Percentiles rank a stretch among this genome's conserved stretches.
Conservation (phyloP, 305 asterid genomes). For the Fraxinus paxiana region DNA sequence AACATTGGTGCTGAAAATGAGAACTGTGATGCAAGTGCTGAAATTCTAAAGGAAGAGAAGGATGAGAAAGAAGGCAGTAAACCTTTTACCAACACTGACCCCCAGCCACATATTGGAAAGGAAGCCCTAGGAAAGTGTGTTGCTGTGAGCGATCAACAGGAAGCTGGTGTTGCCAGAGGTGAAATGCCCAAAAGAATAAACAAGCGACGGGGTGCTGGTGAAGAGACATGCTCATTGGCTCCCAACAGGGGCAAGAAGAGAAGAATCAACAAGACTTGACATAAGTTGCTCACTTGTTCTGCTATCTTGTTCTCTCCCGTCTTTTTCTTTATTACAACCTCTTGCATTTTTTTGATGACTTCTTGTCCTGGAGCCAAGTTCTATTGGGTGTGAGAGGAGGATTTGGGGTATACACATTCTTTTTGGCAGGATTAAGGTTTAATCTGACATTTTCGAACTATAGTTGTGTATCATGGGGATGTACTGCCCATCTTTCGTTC, state of each 20-base stretch:
- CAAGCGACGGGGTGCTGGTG: constrained; percentile 13
- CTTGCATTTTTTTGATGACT: background rate
- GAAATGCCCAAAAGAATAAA: constrained; percentile 22
- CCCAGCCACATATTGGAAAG: constrained; percentile 5
- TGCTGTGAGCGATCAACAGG: background rate
- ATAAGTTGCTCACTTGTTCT: background rate
- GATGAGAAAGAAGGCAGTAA: constrained; percentile 18
- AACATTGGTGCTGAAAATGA: constrained; percentile 29
- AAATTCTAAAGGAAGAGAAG: constrained; percentile 25
- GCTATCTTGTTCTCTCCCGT: constrained; percentile 6
- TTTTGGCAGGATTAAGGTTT: background rate
- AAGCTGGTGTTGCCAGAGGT: constrained; percentile 1
- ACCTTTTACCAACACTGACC: constrained; percentile 16
- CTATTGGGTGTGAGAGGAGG: background rate
- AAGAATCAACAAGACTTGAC: constrained; percentile 1
- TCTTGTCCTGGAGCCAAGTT: background rate
- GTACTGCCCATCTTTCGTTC: background rate
- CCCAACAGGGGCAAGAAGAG: constrained; percentile 12
- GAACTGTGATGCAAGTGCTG: constrained; percentile 34
- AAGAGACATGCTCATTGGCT: background rate
- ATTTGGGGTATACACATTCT: background rate
- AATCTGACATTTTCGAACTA: background rate
- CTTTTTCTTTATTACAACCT: background rate
- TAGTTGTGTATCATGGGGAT: constrained; percentile 2
- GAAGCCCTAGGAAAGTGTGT: constrained; percentile 10